Evolutionary conservation across 352 stramenopile species (phyloP).

Genomic region (Globisporangium orthogonon): DNA sequence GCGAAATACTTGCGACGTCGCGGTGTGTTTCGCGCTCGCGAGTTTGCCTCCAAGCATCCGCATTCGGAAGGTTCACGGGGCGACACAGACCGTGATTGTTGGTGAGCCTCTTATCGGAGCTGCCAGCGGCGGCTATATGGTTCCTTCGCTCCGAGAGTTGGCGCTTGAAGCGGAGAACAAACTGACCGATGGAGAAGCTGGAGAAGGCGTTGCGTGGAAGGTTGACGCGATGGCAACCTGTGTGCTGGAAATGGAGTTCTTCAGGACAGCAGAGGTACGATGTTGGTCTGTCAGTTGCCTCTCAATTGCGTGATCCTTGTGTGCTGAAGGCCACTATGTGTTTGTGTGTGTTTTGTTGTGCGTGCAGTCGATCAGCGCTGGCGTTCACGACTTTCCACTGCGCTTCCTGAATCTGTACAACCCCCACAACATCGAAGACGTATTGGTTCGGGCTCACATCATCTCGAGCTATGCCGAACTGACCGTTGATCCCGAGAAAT

Average conservation of each 20-base stretch:
- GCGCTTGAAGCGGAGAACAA: slow-evolving; percentile 30
- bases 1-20: slow-evolving; percentile 64
- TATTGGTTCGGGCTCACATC: slow-evolving; percentile 59
- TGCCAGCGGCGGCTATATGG: neutral
- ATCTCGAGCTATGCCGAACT: slow-evolving; percentile 84
- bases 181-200: slow-evolving; percentile 2
- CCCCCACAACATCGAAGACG: slow-evolving; percentile 67
- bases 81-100: slow-evolving; percentile 20
- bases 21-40: slow-evolving; percentile 50
- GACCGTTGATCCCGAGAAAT: slow-evolving; percentile 72
- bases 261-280: slow-evolving; percentile 54
- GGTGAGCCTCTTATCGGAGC: slow-evolving; percentile 4
- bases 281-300: neutral
- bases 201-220: slow-evolving; percentile 30
- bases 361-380: slow-evolving; percentile 38
- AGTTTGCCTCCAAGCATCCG: slow-evolving; percentile 49
- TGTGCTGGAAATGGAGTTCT: slow-evolving; percentile 63
- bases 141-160: slow-evolving; percentile 36
- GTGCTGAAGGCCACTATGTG: neutral
- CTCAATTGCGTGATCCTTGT: neutral
- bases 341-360: slow-evolving; percentile 8
- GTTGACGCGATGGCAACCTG: slow-evolving; percentile 37
- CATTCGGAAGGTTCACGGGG: slow-evolving; percentile 33
- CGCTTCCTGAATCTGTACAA: slow-evolving; percentile 77
- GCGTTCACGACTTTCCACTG: slow-evolving; percentile 50